A percentile compares a stretch with the other conserved stretches of the same genome.
Evolutionary conservation across 352 stramenopile genomes (phyloP).

Genomic region (Pilasporangium apinafurcum): DNA sequence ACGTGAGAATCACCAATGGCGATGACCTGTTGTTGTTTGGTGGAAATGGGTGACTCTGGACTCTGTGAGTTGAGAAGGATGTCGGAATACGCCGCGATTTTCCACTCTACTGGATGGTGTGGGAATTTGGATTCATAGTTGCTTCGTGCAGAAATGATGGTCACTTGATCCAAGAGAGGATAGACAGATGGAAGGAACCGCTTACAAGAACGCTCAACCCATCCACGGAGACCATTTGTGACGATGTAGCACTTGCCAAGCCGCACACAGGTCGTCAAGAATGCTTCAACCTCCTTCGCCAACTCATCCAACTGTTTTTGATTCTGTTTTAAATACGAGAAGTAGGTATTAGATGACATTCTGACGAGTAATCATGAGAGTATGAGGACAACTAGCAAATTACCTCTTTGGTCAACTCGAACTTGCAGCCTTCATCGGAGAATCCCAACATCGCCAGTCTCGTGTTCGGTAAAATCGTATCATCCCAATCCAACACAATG

Average conservation of each 20-base stretch:
- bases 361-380: too few relatives aligned
- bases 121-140: slow-evolving; percentile 58
- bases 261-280: slow-evolving; percentile 43
- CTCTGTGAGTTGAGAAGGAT: slow-evolving; percentile 27
- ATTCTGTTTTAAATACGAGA: slow-evolving; percentile 2
- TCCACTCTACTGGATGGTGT: slow-evolving; percentile 66
- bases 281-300: slow-evolving; percentile 25
- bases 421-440: slow-evolving; percentile 34
- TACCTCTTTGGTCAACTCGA: slow-evolving; percentile 32
- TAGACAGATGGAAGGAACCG: slow-evolving; percentile 59
- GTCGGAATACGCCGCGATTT: slow-evolving; percentile 64
- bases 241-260: slow-evolving; percentile 49
- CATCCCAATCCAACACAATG: slow-evolving; percentile 78
- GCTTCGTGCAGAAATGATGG: slow-evolving; percentile 57
- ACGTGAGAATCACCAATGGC: slow-evolving; percentile 64
- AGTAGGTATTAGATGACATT: too few relatives aligned
- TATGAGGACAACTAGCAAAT: not conserved
- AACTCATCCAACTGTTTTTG: slow-evolving; percentile 23
- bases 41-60: slow-evolving; percentile 12
- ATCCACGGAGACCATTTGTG: slow-evolving; percentile 62
- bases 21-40: slow-evolving; percentile 49
- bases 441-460: slow-evolving; percentile 60
- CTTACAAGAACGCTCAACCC: slow-evolving; percentile 69
- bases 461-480: slow-evolving; percentile 75
- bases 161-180: slow-evolving; percentile 48